These are phyloP conservation scores for Strigomonas oncopelti DNA, from an alignment of 208 protist genomes.

Conservation along the genomic window DNA sequence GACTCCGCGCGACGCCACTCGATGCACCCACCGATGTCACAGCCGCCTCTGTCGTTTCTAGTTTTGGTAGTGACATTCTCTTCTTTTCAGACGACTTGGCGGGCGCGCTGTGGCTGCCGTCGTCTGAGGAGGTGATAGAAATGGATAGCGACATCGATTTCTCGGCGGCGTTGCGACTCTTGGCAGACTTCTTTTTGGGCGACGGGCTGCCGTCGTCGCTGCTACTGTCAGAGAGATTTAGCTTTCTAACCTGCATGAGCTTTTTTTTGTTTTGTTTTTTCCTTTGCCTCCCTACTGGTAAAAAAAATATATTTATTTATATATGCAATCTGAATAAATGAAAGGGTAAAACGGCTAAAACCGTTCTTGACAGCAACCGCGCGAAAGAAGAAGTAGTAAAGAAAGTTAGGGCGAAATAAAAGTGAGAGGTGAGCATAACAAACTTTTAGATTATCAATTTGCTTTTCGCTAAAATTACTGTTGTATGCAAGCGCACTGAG, in stretches of 20 bases:
- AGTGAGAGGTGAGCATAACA: too few species aligned
- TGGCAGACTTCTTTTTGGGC: not conserved
- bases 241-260: not conserved
- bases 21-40: not conserved
- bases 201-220: constrained; percentile 3
- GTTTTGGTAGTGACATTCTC: not conserved
- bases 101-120: not conserved
- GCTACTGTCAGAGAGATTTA: not conserved
- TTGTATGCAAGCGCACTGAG: too few species aligned
- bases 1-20: not conserved
- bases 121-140: not conserved
- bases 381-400: too few species aligned
- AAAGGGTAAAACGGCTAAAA: too few species aligned
- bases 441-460: too few species aligned
- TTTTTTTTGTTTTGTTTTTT: not conserved
- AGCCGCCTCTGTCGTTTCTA: not conserved
- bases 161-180: not conserved
- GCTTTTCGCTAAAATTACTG: too few species aligned
- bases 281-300: too few species aligned
- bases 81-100: not conserved
- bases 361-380: too few species aligned
- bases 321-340: too few species aligned
- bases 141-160: not conserved
- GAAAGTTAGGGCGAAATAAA: too few species aligned
- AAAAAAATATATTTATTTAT: too few species aligned